Evolutionary conservation across 2,329 filamentous ascomycete species (phyloP).

Genomic region (Cryphonectria nitschkei): DNA sequence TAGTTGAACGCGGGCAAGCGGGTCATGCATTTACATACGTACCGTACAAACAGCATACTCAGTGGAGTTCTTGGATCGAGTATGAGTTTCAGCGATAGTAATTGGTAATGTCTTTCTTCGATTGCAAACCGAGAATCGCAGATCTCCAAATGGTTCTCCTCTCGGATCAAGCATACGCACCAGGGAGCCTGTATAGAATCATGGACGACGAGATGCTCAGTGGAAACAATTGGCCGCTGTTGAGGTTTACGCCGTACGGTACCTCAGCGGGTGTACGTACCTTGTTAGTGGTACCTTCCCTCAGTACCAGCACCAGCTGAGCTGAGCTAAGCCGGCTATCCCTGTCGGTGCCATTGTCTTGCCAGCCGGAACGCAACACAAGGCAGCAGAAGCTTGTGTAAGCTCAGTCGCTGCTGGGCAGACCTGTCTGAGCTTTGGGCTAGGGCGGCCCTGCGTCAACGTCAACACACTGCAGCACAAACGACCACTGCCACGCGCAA

Average conservation of each 20-base stretch:
- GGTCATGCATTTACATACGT: background rate
- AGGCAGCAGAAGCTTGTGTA: conserved; percentile 45
- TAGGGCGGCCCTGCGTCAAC: conserved; percentile 17
- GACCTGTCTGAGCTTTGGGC: background rate
- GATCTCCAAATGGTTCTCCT: background rate
- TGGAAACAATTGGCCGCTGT: background rate
- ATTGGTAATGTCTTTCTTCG: background rate
- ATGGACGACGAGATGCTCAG: background rate
- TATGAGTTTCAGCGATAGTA: background rate
- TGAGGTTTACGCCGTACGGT: background rate
- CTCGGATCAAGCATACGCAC: background rate
- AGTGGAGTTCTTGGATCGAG: background rate
- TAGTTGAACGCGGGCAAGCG: background rate
- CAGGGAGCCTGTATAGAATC: background rate
- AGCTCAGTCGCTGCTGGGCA: conserved; percentile 33
- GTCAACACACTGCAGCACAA: conserved; percentile 7
- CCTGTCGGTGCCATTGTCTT: background rate
- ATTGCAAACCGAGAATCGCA: background rate
- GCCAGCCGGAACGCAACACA: conserved; percentile 32
- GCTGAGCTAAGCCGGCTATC: background rate
- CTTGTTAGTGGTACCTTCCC: background rate
- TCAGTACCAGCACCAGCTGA: no score
- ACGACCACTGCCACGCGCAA: background rate
- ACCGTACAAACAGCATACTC: background rate
- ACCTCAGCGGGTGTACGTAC: background rate